A percentile compares a stretch with the other conserved stretches of the same genome.
phyloP scores from a whole-genome alignment of 495 filamentous ascomycete genomes.

The Penicillium antarcticum region DNA sequence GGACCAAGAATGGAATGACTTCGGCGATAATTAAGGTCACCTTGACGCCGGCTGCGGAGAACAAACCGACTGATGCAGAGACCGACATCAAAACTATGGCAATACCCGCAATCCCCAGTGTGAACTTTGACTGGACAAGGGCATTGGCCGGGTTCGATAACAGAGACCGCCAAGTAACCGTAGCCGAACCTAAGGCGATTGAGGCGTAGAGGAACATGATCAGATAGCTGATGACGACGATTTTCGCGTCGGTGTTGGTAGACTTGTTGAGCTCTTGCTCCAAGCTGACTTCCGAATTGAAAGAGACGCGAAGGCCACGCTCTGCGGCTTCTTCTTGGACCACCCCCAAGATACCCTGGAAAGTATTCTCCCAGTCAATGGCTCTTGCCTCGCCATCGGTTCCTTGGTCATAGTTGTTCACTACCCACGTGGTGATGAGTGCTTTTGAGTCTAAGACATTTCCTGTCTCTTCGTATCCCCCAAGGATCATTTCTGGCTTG shows the following conservation, averaged over 20 bases:
- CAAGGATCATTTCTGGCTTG: constrained; percentile 78
- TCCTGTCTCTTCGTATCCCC: constrained; percentile 66
- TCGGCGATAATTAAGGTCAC: constrained; percentile 97
- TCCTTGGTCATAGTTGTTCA: constrained; percentile 79
- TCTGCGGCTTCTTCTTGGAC: constrained; percentile 77
- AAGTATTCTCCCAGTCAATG: constrained; percentile 82
- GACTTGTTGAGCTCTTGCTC: constrained; percentile 93
- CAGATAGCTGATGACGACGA: constrained; percentile 94
- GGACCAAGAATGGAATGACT: constrained; percentile 94
- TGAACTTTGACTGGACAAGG: constrained; percentile 93
- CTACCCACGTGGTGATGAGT: constrained; percentile 91
- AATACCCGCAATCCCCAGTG: constrained; percentile 87
- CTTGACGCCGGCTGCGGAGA: constrained; percentile 84
- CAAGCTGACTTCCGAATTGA: constrained; percentile 89
- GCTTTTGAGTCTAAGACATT: constrained; percentile 73
- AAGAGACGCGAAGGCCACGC: constrained; percentile 80
- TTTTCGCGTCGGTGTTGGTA: constrained; percentile 96
- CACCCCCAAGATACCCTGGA: constrained; percentile 65
- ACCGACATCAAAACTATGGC: constrained; percentile 97
- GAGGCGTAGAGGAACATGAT: constrained; percentile 99
- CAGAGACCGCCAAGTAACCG: constrained; percentile 68
- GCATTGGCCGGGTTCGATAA: constrained; percentile 76
- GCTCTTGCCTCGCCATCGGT: constrained; percentile 64
- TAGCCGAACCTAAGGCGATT: constrained; percentile 83
- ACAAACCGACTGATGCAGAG: constrained; percentile 87